Base-by-base conservation (phyloP, 768 basidiomycete genomes). In the Lactarius psammicola region DNA sequence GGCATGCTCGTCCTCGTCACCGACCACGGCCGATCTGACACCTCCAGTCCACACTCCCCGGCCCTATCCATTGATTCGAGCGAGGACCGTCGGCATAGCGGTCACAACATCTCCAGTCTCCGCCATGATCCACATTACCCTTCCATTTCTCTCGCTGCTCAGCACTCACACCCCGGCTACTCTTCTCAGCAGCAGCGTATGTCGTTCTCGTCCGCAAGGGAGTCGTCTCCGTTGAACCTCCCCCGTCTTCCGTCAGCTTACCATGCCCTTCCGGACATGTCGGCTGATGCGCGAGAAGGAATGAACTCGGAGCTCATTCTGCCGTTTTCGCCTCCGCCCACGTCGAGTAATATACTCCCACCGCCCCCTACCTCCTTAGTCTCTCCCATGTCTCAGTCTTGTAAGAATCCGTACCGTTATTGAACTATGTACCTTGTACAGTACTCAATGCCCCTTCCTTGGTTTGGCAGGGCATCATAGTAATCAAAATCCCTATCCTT, bases 321-420 rank as follows among this genome's bases (percentile, higher is more conserved):
- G 13, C 67, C 68, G 10, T 68, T 63, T 49, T 61, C 62, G 55
- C 42, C 65, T 49, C 71, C 67, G 60, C 68, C 75, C 72, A 70
- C 77, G 71, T 68, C 75, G 73, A 71, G 75, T 76, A 72, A 74
- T 78, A 72, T 76, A 71, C 71, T 75, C 73, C 71, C 72, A 63
- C 72, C 74, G 67, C 71, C 77, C 75, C 78, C 75, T 87, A 85
- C 80, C 79, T 78, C 86, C 85, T 84, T 82, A 76, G 72, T 73
- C 62, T 60, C 72, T 68, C 68, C 74, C 69, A 70, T 75, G 66
- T 71, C 74, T 65, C 70, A 74, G 70, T 76, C 83, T 83, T 86
- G 87, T 88, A 88, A 88, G 87, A 84, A 76, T 72, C 78, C 83
- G 86, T 87, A 87, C 82, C 82, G 80, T 72, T 85, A 85, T 82